Evolutionary conservation across 1,139 yeast genomes (phyloP).

Genomic region (Candida sanyaensis): DNA sequence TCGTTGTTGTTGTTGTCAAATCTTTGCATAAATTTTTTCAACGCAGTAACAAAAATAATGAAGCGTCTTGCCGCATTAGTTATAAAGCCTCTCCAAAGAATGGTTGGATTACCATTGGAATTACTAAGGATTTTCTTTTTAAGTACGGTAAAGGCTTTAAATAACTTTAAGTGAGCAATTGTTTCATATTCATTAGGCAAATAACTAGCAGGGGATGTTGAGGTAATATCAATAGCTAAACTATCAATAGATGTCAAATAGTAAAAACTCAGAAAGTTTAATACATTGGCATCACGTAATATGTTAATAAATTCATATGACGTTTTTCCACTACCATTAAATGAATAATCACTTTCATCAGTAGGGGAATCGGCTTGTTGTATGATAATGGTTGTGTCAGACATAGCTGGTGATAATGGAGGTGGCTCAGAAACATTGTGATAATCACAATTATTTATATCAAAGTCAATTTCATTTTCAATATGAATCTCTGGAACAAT

Average conservation of each 20-base stretch:
- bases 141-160: slow-evolving; percentile 28
- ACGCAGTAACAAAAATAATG: slow-evolving; percentile 24
- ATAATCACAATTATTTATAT: neutral
- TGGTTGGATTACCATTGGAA: slow-evolving; percentile 8
- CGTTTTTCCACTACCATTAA: neutral
- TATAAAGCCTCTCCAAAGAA: slow-evolving; percentile 32
- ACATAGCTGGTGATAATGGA: neutral
- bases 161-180: slow-evolving; percentile 32
- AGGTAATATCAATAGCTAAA: neutral
- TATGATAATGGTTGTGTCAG: neutral
- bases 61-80: slow-evolving; percentile 32
- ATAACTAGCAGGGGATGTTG: neutral
- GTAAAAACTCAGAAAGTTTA: slow-evolving; percentile 1
- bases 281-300: neutral
- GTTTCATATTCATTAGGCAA: slow-evolving; percentile 3
- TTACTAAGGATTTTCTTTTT: slow-evolving; percentile 16
- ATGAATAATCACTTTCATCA: neutral
- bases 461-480: neutral
- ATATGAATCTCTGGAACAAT: neutral
- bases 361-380: neutral
- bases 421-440: neutral
- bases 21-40: slow-evolving; percentile 9
- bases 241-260: neutral
- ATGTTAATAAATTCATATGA: neutral
- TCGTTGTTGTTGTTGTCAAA: neutral